Conservation (phyloP, 805 yeast species). For the Jamesozyma lodderae region DNA sequence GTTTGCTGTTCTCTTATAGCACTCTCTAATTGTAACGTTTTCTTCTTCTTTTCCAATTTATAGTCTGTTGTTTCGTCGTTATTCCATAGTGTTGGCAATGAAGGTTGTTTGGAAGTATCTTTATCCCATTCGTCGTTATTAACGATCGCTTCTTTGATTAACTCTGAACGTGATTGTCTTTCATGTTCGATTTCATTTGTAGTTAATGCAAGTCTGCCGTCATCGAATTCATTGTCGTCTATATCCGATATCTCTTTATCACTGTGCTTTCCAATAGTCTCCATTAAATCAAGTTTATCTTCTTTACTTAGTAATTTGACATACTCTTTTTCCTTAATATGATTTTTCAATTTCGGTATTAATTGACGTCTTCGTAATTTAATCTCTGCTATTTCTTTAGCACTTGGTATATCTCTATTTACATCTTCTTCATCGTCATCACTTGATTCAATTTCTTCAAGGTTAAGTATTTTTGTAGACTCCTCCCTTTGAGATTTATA, state of each 20-base stretch:
- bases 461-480: too few relatives aligned
- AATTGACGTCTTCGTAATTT: neutral
- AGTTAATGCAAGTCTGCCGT: slow-evolving; percentile 22
- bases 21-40: slow-evolving; percentile 6
- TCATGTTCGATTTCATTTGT: slow-evolving; percentile 10
- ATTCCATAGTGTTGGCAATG: slow-evolving; percentile 6
- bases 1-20: slow-evolving; percentile 2
- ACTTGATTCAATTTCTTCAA: neutral
- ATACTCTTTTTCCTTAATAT: slow-evolving; percentile 19
- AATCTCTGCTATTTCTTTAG: neutral
- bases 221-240: slow-evolving; percentile 17
- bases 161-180: slow-evolving; percentile 7
- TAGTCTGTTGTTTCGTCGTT: slow-evolving; percentile 2
- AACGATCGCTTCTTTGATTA: slow-evolving; percentile 18
- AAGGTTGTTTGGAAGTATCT: neutral
- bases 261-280: slow-evolving; percentile 14
- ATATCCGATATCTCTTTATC: slow-evolving; percentile 6
- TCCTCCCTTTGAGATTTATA: too few relatives aligned
- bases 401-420: neutral
- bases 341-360: neutral
- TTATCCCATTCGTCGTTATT: slow-evolving; percentile 3
- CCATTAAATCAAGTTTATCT: slow-evolving; percentile 22
- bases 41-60: slow-evolving; percentile 5
- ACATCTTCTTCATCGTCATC: slow-evolving; percentile 1
- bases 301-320: slow-evolving; percentile 20